phyloP scores from a whole-genome alignment of 495 filamentous ascomycete genomes.

The Physcia stellaris region DNA sequence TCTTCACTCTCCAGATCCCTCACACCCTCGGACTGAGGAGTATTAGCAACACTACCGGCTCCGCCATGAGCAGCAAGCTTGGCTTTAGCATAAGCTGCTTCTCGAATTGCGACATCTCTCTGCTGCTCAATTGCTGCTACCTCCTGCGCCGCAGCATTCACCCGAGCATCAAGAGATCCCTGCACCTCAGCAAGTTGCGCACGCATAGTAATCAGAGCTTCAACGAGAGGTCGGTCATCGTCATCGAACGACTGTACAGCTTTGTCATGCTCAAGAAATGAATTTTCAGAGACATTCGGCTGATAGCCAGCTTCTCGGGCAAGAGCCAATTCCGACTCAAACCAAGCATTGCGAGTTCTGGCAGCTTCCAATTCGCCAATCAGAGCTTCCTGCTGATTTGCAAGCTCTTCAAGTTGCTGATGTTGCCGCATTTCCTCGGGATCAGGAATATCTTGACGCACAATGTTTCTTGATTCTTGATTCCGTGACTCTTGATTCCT shows the following conservation, averaged over 20 bases:
- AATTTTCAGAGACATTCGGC: constrained; percentile 55
- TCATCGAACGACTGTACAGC: constrained; percentile 67
- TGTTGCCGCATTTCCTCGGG: too few species aligned
- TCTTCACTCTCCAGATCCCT: constrained; percentile 46
- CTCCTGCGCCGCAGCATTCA: constrained; percentile 65
- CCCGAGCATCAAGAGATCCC: constrained; percentile 72
- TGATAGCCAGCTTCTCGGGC: constrained; percentile 80
- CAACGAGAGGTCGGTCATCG: constrained; percentile 81
- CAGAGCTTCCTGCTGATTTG: constrained; percentile 18
- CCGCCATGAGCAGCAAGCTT: constrained; percentile 74
- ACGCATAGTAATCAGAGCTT: constrained; percentile 84
- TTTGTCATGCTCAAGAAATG: constrained; percentile 56
- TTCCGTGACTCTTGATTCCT: constrained; percentile 1
- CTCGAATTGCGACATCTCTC: constrained; percentile 77
- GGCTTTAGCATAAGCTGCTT: constrained; percentile 89
- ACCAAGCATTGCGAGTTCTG: constrained; percentile 87
- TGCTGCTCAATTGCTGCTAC: constrained; percentile 91
- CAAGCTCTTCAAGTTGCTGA: constrained; percentile 13
- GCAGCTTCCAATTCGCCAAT: constrained; percentile 71
- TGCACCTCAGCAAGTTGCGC: constrained; percentile 75
- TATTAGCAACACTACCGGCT: constrained; percentile 53
- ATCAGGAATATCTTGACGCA: too few species aligned
- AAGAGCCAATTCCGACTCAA: constrained; percentile 83
- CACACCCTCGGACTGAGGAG: constrained; percentile 51
- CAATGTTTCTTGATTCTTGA: too few species aligned